A percentile compares a stretch with the other conserved stretches of the same genome.
phyloP scores from a whole-genome alignment of 495 filamentous ascomycete genomes.

The Entonaema liquescens region DNA sequence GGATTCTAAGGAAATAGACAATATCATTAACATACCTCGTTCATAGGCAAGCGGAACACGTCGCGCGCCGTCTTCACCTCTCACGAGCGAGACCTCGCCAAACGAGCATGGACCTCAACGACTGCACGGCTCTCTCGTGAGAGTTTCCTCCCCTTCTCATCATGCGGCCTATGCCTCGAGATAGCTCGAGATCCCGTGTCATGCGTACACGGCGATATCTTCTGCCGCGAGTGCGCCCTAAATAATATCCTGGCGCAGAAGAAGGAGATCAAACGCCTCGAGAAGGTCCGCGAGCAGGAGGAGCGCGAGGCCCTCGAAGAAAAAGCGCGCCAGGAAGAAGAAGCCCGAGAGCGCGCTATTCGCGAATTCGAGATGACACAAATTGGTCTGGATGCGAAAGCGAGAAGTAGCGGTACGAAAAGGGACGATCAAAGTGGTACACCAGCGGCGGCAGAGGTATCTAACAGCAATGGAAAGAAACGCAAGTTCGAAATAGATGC shows the following conservation, averaged over 20 bases:
- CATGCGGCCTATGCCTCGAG: conserved; percentile 88
- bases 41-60: conserved; percentile 87
- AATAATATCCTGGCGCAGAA: conserved; percentile 89
- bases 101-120: conserved; percentile 80
- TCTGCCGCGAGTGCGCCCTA: conserved; percentile 94
- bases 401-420: conserved; percentile 15
- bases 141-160: conserved; percentile 91
- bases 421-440: not conserved
- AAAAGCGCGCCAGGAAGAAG: conserved; percentile 61
- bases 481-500: conserved; percentile 86
- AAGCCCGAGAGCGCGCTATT: conserved; percentile 65
- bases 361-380: conserved; percentile 72
- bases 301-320: conserved; percentile 65
- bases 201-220: conserved; percentile 83
- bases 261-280: conserved; percentile 88
- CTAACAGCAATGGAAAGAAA: conserved; percentile 52
- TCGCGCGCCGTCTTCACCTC: conserved; percentile 96
- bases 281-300: conserved; percentile 69
- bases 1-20: not conserved
- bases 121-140: conserved; percentile 89
- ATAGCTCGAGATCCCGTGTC: conserved; percentile 82
- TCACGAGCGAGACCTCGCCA: conserved; percentile 84
- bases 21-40: conserved; percentile 26
- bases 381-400: conserved; percentile 72
- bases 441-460: not conserved